Conservation (phyloP, 768 basidiomycete genomes). For the Symmetrospora coprosmae region DNA sequence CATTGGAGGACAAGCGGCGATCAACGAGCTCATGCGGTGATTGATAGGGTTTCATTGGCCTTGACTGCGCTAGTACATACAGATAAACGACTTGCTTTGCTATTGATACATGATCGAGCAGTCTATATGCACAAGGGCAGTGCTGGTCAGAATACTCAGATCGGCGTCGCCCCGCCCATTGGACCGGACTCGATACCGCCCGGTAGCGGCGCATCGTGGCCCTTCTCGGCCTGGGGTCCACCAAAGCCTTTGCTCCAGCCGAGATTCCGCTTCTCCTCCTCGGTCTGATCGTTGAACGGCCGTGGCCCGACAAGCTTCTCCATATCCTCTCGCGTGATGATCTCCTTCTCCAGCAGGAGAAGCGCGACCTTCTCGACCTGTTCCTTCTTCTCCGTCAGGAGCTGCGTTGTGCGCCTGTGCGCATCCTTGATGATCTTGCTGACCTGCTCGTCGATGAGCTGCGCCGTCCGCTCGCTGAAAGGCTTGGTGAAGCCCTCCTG, state of each 20-base stretch:
- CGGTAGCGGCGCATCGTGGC: constrained; percentile 13
- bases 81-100: too few relatives aligned
- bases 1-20: too few relatives aligned
- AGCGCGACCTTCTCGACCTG: constrained; percentile 90
- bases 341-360: constrained; percentile 81
- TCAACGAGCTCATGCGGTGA: too few relatives aligned
- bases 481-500: constrained; percentile 89
- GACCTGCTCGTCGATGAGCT: constrained; percentile 79
- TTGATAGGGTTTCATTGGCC: too few relatives aligned
- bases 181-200: constrained; percentile 15
- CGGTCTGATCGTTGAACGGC: constrained; percentile 65
- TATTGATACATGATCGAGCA: too few relatives aligned
- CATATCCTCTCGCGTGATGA: constrained; percentile 89
- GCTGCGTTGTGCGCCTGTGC: constrained; percentile 63
- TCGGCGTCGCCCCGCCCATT: background rate
- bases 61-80: too few relatives aligned
- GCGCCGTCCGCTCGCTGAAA: constrained; percentile 91
- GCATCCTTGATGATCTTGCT: constrained; percentile 89
- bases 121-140: too few relatives aligned
- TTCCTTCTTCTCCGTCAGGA: constrained; percentile 64
- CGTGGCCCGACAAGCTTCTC: constrained; percentile 65
- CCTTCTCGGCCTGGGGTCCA: background rate
- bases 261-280: constrained; percentile 35
- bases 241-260: constrained; percentile 11
- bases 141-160: too few relatives aligned